Conservation (phyloP, 2,329 filamentous ascomycete genomes). For the Nothophoma quercina region DNA sequence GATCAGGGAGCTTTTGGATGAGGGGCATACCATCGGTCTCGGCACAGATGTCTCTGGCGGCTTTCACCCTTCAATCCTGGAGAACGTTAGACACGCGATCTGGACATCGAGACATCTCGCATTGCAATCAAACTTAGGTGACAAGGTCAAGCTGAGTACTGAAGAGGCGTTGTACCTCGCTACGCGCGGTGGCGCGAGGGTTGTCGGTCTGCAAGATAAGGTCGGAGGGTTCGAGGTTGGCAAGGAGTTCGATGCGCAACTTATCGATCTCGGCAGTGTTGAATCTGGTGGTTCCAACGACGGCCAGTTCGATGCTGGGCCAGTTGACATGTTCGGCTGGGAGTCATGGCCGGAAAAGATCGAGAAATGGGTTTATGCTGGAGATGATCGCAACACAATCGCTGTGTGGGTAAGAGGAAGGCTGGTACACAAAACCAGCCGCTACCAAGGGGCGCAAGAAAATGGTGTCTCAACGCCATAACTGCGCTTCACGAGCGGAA, state of each 20-base stretch:
- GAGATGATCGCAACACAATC: slow-evolving; percentile 89
- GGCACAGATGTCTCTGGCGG: slow-evolving; percentile 93
- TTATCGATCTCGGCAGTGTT: slow-evolving; percentile 69
- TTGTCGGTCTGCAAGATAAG: slow-evolving; percentile 74
- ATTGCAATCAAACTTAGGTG: slow-evolving; percentile 52
- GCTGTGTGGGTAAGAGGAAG: slow-evolving; percentile 89
- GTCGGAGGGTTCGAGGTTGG: slow-evolving; percentile 86
- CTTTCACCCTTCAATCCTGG: slow-evolving; percentile 81
- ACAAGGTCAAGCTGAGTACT: slow-evolving; percentile 73
- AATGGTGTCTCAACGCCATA: slow-evolving; percentile 10
- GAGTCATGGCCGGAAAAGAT: slow-evolving; percentile 87
- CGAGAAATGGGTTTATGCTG: slow-evolving; percentile 93
- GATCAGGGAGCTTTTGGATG: slow-evolving; percentile 76
- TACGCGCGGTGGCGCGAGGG: slow-evolving; percentile 84
- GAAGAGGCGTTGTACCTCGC: slow-evolving; percentile 87
- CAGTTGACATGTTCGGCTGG: slow-evolving; percentile 89
- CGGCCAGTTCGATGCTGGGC: slow-evolving; percentile 61
- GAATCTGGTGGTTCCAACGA: slow-evolving; percentile 36
- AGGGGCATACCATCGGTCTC: slow-evolving; percentile 79
- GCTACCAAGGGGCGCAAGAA: slow-evolving; percentile 10
- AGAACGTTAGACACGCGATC: slow-evolving; percentile 81
- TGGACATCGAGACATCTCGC: slow-evolving; percentile 78
- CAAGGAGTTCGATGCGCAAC: slow-evolving; percentile 90
- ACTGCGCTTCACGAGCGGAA: no score
- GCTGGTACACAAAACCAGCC: slow-evolving; percentile 69